phyloP scores from a whole-genome alignment of 345 rosid species.

The Eucalyptus brandiana region DNA sequence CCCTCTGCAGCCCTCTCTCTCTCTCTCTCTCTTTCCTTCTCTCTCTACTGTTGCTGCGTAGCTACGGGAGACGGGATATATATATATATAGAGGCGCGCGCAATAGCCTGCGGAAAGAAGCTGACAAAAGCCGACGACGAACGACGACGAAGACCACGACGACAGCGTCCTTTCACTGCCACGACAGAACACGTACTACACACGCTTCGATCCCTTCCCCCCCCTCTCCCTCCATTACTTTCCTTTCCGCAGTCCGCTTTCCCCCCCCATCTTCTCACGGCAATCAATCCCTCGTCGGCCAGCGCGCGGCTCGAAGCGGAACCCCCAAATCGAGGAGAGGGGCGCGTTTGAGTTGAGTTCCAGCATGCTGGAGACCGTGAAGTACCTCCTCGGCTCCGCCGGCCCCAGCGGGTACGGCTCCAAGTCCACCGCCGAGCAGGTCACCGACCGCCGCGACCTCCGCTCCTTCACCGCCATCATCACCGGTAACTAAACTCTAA shows the following conservation, averaged over 20 bases:
- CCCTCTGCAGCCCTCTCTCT: not conserved
- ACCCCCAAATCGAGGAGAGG: not conserved
- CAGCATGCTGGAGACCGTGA: slow-evolving; percentile 62
- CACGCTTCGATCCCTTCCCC: not conserved
- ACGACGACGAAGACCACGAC: not conserved
- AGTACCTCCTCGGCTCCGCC: slow-evolving; percentile 64
- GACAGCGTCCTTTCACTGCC: not conserved
- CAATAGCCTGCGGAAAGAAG: not conserved
- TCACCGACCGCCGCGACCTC: slow-evolving; percentile 47
- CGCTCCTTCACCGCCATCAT: slow-evolving; percentile 66
- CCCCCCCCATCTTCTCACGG: not conserved
- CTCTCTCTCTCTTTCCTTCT: not conserved
- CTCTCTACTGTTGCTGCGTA: not conserved
- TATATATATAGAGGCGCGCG: not conserved
- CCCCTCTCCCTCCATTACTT: not conserved
- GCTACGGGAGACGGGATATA: not conserved
- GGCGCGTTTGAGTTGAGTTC: not conserved
- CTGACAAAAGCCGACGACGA: not conserved
- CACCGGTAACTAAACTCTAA: slow-evolving; percentile 41
- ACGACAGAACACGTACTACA: not conserved
- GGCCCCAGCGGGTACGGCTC: slow-evolving; percentile 88
- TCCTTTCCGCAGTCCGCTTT: not conserved
- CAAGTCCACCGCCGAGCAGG: slow-evolving; percentile 81
- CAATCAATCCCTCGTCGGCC: not conserved
- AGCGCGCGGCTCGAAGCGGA: not conserved